Evolutionary conservation across 2,329 filamentous ascomycete genomes (phyloP).

Genomic region (Fusarium sp.): DNA sequence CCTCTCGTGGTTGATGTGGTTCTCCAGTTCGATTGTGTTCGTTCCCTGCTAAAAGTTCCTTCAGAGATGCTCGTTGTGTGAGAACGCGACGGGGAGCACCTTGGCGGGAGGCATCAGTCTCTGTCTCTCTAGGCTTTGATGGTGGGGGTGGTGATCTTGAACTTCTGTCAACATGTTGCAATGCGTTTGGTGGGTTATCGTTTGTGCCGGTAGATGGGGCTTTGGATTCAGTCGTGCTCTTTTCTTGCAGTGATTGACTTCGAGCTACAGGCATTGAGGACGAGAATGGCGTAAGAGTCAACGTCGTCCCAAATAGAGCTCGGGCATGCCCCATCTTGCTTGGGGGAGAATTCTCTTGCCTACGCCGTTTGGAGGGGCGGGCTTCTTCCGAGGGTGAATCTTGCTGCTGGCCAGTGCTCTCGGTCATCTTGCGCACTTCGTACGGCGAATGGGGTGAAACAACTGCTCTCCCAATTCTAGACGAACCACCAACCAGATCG

Average conservation of each 20-base stretch:
- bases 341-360: conserved; percentile 49
- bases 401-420: conserved; percentile 25
- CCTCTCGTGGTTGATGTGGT: background rate
- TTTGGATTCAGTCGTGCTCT: conserved; percentile 28
- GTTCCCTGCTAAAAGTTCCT: conserved; percentile 32
- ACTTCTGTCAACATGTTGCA: background rate
- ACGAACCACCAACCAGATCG: conserved; percentile 50
- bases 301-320: conserved; percentile 52
- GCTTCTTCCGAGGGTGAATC: conserved; percentile 32
- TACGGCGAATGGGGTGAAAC: conserved; percentile 53
- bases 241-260: conserved; percentile 39
- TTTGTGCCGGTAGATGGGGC: background rate
- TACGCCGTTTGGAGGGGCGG: conserved; percentile 48
- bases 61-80: conserved; percentile 32
- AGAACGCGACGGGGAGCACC: conserved; percentile 12
- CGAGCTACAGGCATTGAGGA: conserved; percentile 29
- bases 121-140: background rate
- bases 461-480: conserved; percentile 51
- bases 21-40: conserved; percentile 16
- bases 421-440: conserved; percentile 48
- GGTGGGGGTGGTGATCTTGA: conserved; percentile 40
- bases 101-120: conserved; percentile 1
- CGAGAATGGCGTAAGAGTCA: conserved; percentile 49
- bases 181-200: background rate
- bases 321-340: conserved; percentile 52